These are phyloP conservation scores for Geotrichum reessii DNA, from an alignment of 1,139 yeast genomes.

Conservation along the genomic window DNA sequence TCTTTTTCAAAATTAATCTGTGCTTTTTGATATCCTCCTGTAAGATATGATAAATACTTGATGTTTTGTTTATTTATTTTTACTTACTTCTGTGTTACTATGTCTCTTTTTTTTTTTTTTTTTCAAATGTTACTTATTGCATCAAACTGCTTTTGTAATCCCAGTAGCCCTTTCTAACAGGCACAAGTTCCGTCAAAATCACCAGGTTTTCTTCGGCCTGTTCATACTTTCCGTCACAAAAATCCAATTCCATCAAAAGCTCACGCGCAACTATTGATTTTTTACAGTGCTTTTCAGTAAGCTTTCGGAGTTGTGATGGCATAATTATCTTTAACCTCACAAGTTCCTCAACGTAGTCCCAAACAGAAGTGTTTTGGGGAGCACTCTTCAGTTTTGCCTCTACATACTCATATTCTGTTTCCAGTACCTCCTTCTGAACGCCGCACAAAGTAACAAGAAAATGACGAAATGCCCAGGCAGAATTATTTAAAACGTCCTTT, in stretches of 20 bases:
- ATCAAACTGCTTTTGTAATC: conserved; percentile 24
- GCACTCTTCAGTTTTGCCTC: conserved; percentile 46
- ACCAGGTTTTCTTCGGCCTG: conserved; percentile 44
- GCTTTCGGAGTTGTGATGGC: conserved; percentile 32
- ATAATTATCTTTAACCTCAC: conserved; percentile 37
- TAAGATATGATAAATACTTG: no score
- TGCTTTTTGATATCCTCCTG: conserved; percentile 22
- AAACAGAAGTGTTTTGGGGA: conserved; percentile 81
- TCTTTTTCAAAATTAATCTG: conserved; percentile 28
- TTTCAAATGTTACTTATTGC: not conserved
- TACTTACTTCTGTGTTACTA: not conserved
- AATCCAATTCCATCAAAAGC: conserved; percentile 49
- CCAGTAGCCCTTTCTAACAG: conserved; percentile 70
- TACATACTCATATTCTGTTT: conserved; percentile 45
- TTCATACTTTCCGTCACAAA: conserved; percentile 31
- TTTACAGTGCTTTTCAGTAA: conserved; percentile 30
- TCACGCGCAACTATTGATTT: conserved; percentile 65
- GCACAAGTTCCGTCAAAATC: conserved; percentile 52
- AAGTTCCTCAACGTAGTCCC: conserved; percentile 76
- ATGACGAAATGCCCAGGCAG: conserved; percentile 89
- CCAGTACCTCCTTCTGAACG: not conserved
- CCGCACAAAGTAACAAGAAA: conserved; percentile 41
- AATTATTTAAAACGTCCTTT: conserved; percentile 75
- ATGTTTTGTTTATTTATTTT: no score
- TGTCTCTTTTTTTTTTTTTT: conserved; percentile 1